Conservation (phyloP, 2,329 filamentous ascomycete species). For the Colletotrichum orchidophilum region DNA sequence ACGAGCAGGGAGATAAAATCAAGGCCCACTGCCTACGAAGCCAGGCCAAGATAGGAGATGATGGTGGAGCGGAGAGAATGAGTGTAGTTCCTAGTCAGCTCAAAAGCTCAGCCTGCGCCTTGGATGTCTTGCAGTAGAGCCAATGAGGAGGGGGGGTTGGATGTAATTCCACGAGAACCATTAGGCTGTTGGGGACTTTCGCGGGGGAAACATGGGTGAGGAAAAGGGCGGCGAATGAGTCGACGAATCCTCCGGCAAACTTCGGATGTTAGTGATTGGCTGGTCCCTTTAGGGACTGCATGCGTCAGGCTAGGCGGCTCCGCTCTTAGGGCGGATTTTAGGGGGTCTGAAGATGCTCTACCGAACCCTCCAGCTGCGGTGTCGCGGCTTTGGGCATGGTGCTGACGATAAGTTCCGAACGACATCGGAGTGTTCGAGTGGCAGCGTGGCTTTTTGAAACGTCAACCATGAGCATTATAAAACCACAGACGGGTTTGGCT, state of each 20-base stretch:
- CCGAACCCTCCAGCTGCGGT: not conserved
- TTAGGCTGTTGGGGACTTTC: not conserved
- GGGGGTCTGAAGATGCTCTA: slow-evolving; percentile 3
- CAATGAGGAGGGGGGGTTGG: not conserved
- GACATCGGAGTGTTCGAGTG: slow-evolving; percentile 6
- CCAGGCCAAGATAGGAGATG: not conserved
- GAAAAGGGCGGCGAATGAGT: not conserved
- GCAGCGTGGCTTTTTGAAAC: not conserved
- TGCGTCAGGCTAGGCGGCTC: slow-evolving; percentile 12
- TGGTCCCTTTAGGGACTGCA: not conserved
- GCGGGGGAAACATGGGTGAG: not conserved
- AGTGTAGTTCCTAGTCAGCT: not conserved
- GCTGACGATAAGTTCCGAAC: slow-evolving; percentile 21
- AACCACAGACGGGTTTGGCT: not conserved
- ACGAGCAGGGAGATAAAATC: not conserved
- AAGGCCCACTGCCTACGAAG: not conserved
- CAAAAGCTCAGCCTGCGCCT: not conserved
- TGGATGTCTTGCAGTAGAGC: not conserved
- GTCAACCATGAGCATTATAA: not conserved
- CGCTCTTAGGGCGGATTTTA: slow-evolving; percentile 22
- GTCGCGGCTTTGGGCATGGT: not conserved
- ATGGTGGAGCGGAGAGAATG: not conserved
- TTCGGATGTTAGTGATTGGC: slow-evolving; percentile 30
- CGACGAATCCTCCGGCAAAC: slow-evolving; percentile 7
- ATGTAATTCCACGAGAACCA: not conserved